These are phyloP conservation scores for Suillus spraguei DNA, from an alignment of 768 basidiomycete genomes.

Conservation along the genomic window DNA sequence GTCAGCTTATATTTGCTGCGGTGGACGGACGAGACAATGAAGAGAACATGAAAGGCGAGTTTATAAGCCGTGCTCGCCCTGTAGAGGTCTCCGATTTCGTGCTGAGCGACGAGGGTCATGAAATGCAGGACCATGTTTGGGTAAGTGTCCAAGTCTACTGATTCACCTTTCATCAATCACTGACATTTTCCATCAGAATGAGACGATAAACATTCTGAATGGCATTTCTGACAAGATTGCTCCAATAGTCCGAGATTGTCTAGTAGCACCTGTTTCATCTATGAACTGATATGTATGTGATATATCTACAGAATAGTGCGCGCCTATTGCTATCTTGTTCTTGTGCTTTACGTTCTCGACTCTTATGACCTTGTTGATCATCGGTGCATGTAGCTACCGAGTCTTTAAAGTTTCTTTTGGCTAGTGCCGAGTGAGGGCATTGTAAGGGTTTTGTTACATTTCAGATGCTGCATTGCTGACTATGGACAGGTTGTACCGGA, in stretches of 20 bases:
- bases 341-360: not conserved
- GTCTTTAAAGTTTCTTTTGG: no score
- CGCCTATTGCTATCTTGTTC: not conserved
- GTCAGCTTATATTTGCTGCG: constrained; percentile 36
- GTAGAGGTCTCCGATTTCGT: constrained; percentile 36
- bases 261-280: not conserved
- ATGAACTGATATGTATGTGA: not conserved
- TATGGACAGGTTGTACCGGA: no score
- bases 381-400: no score
- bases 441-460: no score
- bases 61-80: constrained; percentile 15
- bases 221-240: constrained; percentile 16
- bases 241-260: constrained; percentile 19
- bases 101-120: constrained; percentile 30
- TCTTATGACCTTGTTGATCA: not conserved
- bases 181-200: constrained; percentile 12
- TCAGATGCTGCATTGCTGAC: no score
- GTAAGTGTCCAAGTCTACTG: constrained; percentile 23
- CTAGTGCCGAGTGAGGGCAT: no score
- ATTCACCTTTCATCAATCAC: not conserved
- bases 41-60: constrained; percentile 24
- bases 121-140: constrained; percentile 36
- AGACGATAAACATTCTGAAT: constrained; percentile 24
- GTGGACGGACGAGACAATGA: no score
- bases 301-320: not conserved